Evolutionary conservation across 192 early-diverging fungal species (phyloP).

Genomic region (Backusella tarrabulga): DNA sequence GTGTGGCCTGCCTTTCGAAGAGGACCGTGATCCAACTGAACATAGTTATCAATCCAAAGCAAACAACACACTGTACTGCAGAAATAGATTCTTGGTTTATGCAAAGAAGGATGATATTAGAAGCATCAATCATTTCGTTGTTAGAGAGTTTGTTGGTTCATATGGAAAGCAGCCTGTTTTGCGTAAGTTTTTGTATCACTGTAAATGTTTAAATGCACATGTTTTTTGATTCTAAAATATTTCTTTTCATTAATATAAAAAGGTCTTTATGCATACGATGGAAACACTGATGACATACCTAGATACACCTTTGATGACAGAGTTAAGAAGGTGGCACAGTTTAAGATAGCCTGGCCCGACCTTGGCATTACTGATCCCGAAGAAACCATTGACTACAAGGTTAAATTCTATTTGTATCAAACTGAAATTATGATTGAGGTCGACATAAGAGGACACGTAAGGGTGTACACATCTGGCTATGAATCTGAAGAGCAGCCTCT

Average conservation of each 20-base stretch:
- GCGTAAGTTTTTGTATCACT: background rate
- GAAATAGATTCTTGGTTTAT: conserved; percentile 30
- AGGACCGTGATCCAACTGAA: background rate
- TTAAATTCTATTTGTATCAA: background rate
- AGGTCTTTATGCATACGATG: conserved; percentile 3
- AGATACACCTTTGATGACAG: background rate
- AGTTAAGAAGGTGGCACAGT: background rate
- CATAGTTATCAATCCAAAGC: background rate
- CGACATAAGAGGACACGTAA: background rate
- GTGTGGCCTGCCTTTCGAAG: conserved; percentile 42
- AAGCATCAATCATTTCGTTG: conserved; percentile 45
- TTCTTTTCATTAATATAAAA: background rate
- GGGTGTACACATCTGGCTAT: background rate
- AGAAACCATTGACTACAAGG: background rate
- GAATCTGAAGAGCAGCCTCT: background rate
- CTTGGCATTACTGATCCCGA: background rate
- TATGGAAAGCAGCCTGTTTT: background rate
- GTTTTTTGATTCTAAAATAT: background rate
- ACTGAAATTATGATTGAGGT: conserved; percentile 5
- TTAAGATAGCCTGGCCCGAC: background rate
- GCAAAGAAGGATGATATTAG: conserved; percentile 26
- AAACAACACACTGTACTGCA: conserved; percentile 30
- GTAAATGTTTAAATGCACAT: background rate
- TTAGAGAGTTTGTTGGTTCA: background rate
- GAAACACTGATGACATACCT: background rate